A percentile compares a stretch with the other conserved stretches of the same genome.
phyloP scores from a whole-genome alignment of 768 basidiomycete species.

The Baorangia bicolor region DNA sequence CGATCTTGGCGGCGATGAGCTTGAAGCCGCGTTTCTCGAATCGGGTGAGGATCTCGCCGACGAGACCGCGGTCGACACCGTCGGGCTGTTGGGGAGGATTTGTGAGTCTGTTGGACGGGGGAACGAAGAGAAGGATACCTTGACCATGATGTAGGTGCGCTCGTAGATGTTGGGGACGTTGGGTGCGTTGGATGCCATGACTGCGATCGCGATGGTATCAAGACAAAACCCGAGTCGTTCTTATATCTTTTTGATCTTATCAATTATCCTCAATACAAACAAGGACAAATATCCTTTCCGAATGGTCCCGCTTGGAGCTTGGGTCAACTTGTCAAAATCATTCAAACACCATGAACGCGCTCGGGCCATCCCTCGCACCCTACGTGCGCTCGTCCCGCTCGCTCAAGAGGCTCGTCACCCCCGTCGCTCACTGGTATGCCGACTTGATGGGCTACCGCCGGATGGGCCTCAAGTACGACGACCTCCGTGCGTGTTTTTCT shows the following conservation, averaged over 20 bases:
- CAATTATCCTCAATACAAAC: conserved; percentile 33
- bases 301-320: neutral
- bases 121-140: conserved; percentile 46
- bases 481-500: conserved; percentile 74
- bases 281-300: conserved; percentile 41
- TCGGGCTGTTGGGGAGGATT: conserved; percentile 67
- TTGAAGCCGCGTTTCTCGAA: conserved; percentile 99
- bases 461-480: conserved; percentile 91
- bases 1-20: conserved; percentile 92
- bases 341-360: conserved; percentile 38
- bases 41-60: conserved; percentile 92
- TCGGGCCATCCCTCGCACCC: conserved; percentile 76
- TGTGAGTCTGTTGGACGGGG: neutral
- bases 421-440: conserved; percentile 82
- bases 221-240: no score
- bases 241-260: conserved; percentile 27
- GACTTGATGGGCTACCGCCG: conserved; percentile 79
- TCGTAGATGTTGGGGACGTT: conserved; percentile 53
- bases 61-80: conserved; percentile 94
- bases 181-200: conserved; percentile 10
- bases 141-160: conserved; percentile 99
- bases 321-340: neutral
- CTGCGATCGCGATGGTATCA: conserved; percentile 46
- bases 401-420: conserved; percentile 67
- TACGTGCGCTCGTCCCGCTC: conserved; percentile 67